Evolutionary conservation across 805 yeast genomes (phyloP).

Genomic region (Nakazawaea peltata): DNA sequence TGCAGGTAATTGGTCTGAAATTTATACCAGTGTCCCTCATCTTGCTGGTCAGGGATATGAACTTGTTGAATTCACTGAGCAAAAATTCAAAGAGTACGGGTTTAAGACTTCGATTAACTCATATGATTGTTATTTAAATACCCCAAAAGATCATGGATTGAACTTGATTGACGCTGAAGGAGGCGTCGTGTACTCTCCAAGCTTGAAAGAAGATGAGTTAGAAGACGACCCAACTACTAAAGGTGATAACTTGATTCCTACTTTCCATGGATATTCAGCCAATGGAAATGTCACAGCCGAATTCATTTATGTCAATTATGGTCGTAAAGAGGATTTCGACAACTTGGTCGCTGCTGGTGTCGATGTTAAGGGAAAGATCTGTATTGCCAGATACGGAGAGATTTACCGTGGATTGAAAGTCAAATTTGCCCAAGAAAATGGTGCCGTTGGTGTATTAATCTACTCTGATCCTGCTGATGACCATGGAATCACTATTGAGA

Average conservation of each 20-base stretch:
- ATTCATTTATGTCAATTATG: slow-evolving; percentile 54
- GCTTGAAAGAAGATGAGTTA: slow-evolving; percentile 40
- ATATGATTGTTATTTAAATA: slow-evolving; percentile 53
- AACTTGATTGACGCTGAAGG: slow-evolving; percentile 26
- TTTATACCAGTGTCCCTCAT: slow-evolving; percentile 46
- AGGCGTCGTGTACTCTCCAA: slow-evolving; percentile 38
- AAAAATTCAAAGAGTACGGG: slow-evolving; percentile 54
- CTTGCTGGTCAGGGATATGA: slow-evolving; percentile 46
- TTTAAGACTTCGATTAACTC: slow-evolving; percentile 42
- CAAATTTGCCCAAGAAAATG: slow-evolving; percentile 55
- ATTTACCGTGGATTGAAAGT: slow-evolving; percentile 66
- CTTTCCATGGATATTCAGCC: slow-evolving; percentile 65
- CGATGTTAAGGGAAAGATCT: slow-evolving; percentile 41
- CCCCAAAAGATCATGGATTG: slow-evolving; percentile 50
- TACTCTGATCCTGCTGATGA: slow-evolving; percentile 35
- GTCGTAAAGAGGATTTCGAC: slow-evolving; percentile 44
- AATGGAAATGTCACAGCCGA: slow-evolving; percentile 55
- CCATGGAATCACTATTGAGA: slow-evolving; percentile 32
- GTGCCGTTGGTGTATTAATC: slow-evolving; percentile 52
- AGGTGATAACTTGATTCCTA: slow-evolving; percentile 41
- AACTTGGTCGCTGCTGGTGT: slow-evolving; percentile 32
- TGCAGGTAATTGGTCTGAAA: slow-evolving; percentile 47
- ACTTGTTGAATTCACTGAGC: slow-evolving; percentile 50
- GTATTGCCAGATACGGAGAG: slow-evolving; percentile 49
- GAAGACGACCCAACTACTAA: slow-evolving; percentile 35